These are phyloP conservation scores for Candida pini DNA, from an alignment of 805 yeast genomes.

Conservation along the genomic window DNA sequence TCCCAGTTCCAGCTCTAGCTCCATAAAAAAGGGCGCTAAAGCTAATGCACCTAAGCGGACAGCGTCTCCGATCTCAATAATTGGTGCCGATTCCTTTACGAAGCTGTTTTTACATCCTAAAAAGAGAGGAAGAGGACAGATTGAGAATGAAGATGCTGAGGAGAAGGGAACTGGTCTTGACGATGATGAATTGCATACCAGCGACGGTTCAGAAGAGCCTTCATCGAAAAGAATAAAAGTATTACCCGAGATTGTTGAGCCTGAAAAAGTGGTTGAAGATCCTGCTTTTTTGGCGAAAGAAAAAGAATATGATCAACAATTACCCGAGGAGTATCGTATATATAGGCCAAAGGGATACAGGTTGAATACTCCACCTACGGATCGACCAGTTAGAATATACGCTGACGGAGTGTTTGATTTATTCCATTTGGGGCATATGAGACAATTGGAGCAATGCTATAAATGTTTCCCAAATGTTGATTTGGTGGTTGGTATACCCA, in stretches of 20 bases:
- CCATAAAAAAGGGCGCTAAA: too few species aligned
- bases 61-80: conserved; percentile 13
- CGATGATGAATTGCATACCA: conserved; percentile 3
- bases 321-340: conserved; percentile 67
- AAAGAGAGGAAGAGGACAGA: conserved; percentile 10
- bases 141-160: conserved; percentile 10
- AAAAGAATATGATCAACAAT: conserved; percentile 50
- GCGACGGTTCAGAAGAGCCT: conserved; percentile 9
- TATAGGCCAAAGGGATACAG: conserved; percentile 75
- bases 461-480: conserved; percentile 81
- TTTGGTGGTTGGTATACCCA: conserved; percentile 87
- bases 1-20: too few species aligned
- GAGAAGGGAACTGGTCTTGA: too few species aligned
- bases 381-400: conserved; percentile 85
- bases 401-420: conserved; percentile 98
- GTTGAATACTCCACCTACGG: conserved; percentile 78
- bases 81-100: conserved; percentile 18
- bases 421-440: conserved; percentile 96
- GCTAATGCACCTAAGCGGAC: too few species aligned
- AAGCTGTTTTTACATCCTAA: conserved; percentile 18
- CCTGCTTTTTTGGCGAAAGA: conserved; percentile 38
- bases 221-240: conserved; percentile 3
- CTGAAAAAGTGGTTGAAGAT: conserved; percentile 17
- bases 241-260: conserved; percentile 3
- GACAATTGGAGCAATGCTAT: conserved; percentile 94